Evolutionary conservation across 495 filamentous ascomycete species (phyloP).

Genomic region (Talaromyces nanjingensis): DNA sequence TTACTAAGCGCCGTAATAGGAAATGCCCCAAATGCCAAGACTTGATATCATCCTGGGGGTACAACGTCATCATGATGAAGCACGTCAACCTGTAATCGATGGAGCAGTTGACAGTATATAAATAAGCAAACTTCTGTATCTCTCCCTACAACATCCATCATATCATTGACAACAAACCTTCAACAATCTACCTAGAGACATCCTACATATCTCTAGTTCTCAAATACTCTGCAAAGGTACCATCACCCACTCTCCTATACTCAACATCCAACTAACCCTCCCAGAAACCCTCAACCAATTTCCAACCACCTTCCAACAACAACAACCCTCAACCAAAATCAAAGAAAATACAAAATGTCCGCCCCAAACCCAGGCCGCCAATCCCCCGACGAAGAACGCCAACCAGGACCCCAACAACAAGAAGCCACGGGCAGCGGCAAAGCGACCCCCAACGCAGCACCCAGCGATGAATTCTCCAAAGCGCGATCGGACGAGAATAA

Average conservation of each 20-base stretch:
- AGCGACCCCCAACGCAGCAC: constrained; percentile 31
- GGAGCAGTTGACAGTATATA: neutral
- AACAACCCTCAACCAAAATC: too few relatives aligned
- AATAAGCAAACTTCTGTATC: neutral
- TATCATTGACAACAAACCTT: neutral
- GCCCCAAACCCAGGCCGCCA: constrained; percentile 58
- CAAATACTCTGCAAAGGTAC: neutral
- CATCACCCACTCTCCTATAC: too few relatives aligned
- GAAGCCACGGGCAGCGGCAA: constrained; percentile 51
- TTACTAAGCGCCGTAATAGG: neutral
- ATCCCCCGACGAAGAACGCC: constrained; percentile 70
- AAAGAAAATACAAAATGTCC: constrained; percentile 29
- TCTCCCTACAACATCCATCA: neutral
- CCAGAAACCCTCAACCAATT: too few relatives aligned
- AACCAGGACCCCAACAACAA: constrained; percentile 56
- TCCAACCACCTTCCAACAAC: too few relatives aligned
- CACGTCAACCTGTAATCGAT: neutral
- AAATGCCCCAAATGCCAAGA: neutral
- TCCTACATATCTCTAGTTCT: neutral
- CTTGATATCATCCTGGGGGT: neutral
- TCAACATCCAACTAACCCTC: too few relatives aligned
- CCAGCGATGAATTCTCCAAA: constrained; percentile 27
- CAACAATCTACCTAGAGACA: neutral
- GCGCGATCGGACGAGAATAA: constrained; percentile 30
- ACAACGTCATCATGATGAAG: constrained; percentile 6